A percentile compares a stretch with the other conserved stretches of the same genome.
Conservation (phyloP, 2,329 filamentous ascomycete species). For the Aspergillus fumigatiaffinis region DNA sequence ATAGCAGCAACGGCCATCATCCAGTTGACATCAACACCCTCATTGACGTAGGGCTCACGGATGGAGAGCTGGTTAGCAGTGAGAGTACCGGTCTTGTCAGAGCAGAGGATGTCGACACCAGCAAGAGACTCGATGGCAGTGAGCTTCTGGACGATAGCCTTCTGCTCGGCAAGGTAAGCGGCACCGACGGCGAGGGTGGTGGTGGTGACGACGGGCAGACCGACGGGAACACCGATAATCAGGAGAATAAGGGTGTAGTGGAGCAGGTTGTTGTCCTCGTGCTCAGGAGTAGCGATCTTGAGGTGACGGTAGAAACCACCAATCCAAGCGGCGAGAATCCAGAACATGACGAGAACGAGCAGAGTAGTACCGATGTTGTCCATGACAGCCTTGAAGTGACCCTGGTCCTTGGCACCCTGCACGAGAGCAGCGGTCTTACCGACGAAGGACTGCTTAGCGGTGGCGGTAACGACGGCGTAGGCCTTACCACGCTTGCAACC, state of each 20-base stretch:
- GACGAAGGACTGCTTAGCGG: slow-evolving; percentile 70
- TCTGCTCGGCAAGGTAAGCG: slow-evolving; percentile 71
- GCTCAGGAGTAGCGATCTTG: slow-evolving; percentile 49
- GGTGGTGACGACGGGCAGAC: slow-evolving; percentile 74
- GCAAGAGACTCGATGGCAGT: slow-evolving; percentile 74
- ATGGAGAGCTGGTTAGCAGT: slow-evolving; percentile 62
- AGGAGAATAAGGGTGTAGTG: slow-evolving; percentile 67
- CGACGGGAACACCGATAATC: slow-evolving; percentile 75
- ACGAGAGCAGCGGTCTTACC: slow-evolving; percentile 71
- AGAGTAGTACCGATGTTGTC: slow-evolving; percentile 72
- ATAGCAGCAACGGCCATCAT: slow-evolving; percentile 79
- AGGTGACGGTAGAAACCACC: slow-evolving; percentile 74
- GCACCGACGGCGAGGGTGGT: slow-evolving; percentile 74
- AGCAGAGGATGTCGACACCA: slow-evolving; percentile 73
- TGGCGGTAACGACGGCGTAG: slow-evolving; percentile 64
- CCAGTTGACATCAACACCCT: slow-evolving; percentile 76
- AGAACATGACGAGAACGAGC: slow-evolving; percentile 73
- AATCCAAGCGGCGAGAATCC: slow-evolving; percentile 71
- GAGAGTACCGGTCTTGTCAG: slow-evolving; percentile 76
- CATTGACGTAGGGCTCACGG: slow-evolving; percentile 71
- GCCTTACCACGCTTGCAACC: slow-evolving; percentile 78
- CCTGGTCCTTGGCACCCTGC: slow-evolving; percentile 69
- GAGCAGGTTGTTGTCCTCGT: slow-evolving; percentile 61
- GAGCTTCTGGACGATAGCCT: slow-evolving; percentile 75
- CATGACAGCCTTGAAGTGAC: slow-evolving; percentile 81